Evolutionary conservation across 2,329 filamentous ascomycete species (phyloP).

Genomic region (Cladophialophora carrionii): DNA sequence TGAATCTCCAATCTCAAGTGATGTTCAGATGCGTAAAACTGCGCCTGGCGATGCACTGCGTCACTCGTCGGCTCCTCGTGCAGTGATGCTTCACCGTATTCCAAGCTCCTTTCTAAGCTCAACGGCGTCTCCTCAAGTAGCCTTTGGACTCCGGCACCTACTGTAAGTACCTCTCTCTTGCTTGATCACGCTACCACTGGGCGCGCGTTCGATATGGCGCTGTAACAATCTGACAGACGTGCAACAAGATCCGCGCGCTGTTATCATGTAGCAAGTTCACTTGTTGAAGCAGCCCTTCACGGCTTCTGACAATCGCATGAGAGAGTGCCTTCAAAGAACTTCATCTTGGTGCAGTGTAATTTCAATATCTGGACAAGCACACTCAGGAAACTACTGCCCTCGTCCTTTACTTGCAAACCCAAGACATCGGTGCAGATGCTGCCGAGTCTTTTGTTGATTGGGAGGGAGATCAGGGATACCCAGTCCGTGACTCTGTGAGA

Average conservation of each 20-base stretch:
- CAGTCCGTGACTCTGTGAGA: too few species aligned
- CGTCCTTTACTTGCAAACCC: too few species aligned
- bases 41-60: background rate
- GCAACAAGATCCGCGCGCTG: background rate
- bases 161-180: too few species aligned
- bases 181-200: background rate
- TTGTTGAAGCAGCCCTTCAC: background rate
- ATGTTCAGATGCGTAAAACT: slow-evolving; percentile 5
- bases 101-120: background rate
- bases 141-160: too few species aligned
- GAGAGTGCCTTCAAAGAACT: background rate
- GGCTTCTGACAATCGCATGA: background rate
- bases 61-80: background rate
- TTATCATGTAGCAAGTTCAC: background rate
- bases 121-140: background rate
- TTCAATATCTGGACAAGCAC: too few species aligned
- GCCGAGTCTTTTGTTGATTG: too few species aligned
- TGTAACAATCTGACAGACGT: background rate
- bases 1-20: background rate
- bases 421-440: too few species aligned
- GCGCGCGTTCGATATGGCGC: background rate
- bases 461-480: too few species aligned
- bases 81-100: background rate
- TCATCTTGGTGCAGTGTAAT: too few species aligned
- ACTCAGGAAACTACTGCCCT: too few species aligned